These are phyloP conservation scores for Malassezia globosa DNA, from an alignment of 1,284 basidiomycete species.

Conservation along the genomic window DNA sequence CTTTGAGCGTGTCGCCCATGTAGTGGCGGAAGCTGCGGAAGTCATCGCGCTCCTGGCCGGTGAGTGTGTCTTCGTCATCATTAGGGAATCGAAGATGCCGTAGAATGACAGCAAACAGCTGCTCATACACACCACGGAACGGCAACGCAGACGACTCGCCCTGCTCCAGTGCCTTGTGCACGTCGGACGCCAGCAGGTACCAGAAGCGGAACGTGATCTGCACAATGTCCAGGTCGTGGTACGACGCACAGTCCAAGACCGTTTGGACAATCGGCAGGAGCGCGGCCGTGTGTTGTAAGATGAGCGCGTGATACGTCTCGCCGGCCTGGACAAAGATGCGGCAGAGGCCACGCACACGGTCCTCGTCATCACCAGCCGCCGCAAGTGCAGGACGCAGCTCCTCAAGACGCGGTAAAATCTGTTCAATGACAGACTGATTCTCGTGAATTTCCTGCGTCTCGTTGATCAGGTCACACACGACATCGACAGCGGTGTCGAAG, in stretches of 20 bases:
- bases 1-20: slow-evolving; percentile 98
- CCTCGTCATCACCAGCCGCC: slow-evolving; percentile 56
- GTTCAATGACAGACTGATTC: slow-evolving; percentile 75
- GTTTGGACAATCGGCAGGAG: slow-evolving; percentile 90
- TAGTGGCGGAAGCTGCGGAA: slow-evolving; percentile 92
- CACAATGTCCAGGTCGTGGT: slow-evolving; percentile 87
- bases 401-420: slow-evolving; percentile 59
- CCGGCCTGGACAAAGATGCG: slow-evolving; percentile 90
- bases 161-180: slow-evolving; percentile 14
- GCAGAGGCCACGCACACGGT: slow-evolving; percentile 78
- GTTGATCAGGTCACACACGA: slow-evolving; percentile 86
- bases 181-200: slow-evolving; percentile 55
- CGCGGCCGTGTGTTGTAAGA: slow-evolving; percentile 74
- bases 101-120: slow-evolving; percentile 77
- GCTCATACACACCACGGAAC: slow-evolving; percentile 69
- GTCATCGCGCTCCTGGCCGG: slow-evolving; percentile 77
- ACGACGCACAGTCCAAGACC: slow-evolving; percentile 84
- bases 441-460: slow-evolving; percentile 97
- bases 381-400: slow-evolving; percentile 27
- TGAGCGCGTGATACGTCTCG: slow-evolving; percentile 81
- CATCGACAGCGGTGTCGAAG: slow-evolving; percentile 84
- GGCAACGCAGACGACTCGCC: slow-evolving; percentile 43
- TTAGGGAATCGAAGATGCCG: slow-evolving; percentile 81
- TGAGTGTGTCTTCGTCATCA: slow-evolving; percentile 55
- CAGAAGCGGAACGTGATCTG: slow-evolving; percentile 98